Base-by-base conservation (phyloP, 2,329 filamentous ascomycete species). In the Fusarium vanettenii region DNA sequence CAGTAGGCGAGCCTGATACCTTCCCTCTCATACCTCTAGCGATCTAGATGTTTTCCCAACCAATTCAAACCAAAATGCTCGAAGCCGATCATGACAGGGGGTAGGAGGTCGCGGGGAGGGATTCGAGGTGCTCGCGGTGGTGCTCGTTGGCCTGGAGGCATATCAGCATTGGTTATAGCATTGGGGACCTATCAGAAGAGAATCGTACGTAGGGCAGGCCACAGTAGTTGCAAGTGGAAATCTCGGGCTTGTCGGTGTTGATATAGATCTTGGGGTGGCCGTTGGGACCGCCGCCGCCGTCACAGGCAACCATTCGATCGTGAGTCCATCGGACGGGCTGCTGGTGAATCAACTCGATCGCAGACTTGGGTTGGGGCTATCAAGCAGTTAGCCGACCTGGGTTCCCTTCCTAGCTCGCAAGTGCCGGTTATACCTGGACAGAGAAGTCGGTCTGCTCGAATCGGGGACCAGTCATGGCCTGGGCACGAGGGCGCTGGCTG, bases 401-500 rank as follows among this genome's bases (percentile, higher is more conserved):
- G 57, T 13, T 60, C 62, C 62, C 37, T 35, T 73, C 55, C 45
- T 37, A 67, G 60, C 37, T 55, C 33, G 29, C 48, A 37, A 55
- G 14, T 48, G 35, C 67, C 27, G 55, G 16, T 41, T 91, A 77
- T 87, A 98, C 96, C 94, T 99, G 97, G 77, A 93, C 86, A 79
- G 92, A 91, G 86, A 98, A 96, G 80, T 97, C 94, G 37, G 95
- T 98, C 91, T 98, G 96, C 88, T 99, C 97, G 81, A 99, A 99
- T 78, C 96, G 89, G 75, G 97, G 97, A 48, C 97, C 97, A 48
- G 92, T 91, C 96, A 99, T 99, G 63, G 95, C 97, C 84, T 91
- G 85, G 64, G 91, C 89, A 79, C 96, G 89, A 43, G 95, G 91
- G 84, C 91, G 91, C 89, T 99, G 97, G 86, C 91, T 97, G 81